phyloP scores from a whole-genome alignment of 306 rosid species.

The Fragaria iinumae region DNA sequence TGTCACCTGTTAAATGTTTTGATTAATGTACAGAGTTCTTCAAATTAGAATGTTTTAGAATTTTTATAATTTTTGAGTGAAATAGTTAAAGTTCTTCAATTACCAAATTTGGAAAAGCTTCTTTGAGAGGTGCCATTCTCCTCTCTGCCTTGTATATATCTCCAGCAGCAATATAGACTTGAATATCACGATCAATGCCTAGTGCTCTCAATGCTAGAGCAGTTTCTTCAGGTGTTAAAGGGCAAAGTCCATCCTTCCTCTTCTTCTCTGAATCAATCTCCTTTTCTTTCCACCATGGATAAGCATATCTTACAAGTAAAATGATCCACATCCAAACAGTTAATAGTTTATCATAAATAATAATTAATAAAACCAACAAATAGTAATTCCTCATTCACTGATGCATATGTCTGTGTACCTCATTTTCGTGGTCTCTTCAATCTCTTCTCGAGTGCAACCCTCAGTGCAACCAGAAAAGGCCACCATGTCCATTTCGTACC shows the following conservation, averaged over 20 bases:
- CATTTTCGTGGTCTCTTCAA: conserved; percentile 61
- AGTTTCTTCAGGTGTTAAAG: conserved; percentile 80
- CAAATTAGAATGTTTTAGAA: too few species aligned
- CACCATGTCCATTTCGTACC: conserved; percentile 86
- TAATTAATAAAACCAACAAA: background rate
- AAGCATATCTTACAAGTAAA: conserved; percentile 48
- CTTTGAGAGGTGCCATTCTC: conserved; percentile 52
- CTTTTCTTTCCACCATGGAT: conserved; percentile 85
- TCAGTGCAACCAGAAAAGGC: conserved; percentile 74
- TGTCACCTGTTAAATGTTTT: conserved; percentile 38
- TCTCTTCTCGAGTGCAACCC: conserved; percentile 59
- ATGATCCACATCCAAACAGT: background rate
- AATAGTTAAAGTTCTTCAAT: background rate
- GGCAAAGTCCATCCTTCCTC: conserved; percentile 68
- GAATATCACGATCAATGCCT: conserved; percentile 49
- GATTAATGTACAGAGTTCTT: too few species aligned
- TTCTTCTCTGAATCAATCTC: conserved; percentile 54
- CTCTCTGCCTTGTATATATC: conserved; percentile 60
- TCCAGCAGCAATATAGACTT: conserved; percentile 73
- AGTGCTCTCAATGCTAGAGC: conserved; percentile 48
- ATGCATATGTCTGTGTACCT: conserved; percentile 34
- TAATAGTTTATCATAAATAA: background rate
- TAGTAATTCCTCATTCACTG: background rate
- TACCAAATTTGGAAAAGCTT: conserved; percentile 68
- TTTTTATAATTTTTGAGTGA: background rate